phyloP scores from a whole-genome alignment of 306 rosid genomes.

The Arachis stenosperma region DNA sequence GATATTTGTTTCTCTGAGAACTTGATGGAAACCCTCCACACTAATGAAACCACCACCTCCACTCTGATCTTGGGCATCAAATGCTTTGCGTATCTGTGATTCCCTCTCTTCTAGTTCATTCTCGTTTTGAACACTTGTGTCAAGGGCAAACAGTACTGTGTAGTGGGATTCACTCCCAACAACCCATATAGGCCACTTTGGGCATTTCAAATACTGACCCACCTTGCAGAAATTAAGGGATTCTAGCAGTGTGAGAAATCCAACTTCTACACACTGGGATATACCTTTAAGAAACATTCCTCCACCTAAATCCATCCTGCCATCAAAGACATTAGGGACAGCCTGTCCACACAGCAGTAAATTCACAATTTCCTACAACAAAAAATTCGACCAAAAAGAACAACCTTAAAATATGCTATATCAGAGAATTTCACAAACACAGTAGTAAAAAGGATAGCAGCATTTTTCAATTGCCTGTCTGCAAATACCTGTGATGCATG shows the following conservation, averaged over 20 bases:
- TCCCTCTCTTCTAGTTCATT: conserved; percentile 86
- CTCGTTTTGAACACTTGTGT: conserved; percentile 73
- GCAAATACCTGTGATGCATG: conserved; percentile 85
- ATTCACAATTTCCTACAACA: conserved; percentile 84
- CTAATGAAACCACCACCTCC: conserved; percentile 91
- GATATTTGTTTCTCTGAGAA: conserved; percentile 63
- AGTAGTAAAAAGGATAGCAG: background rate
- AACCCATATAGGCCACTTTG: conserved; percentile 94
- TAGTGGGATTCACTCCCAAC: conserved; percentile 91
- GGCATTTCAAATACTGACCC: conserved; percentile 79
- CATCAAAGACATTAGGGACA: conserved; percentile 85
- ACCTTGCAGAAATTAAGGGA: conserved; percentile 83
- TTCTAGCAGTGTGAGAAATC: conserved; percentile 82
- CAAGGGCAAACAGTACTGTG: conserved; percentile 81
- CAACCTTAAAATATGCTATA: conserved; percentile 16
- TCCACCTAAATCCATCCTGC: conserved; percentile 85
- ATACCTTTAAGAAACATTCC: conserved; percentile 84
- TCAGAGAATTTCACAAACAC: conserved; percentile 28
- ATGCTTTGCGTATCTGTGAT: conserved; percentile 81
- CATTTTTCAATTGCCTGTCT: conserved; percentile 18
- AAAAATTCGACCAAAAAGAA: conserved; percentile 25
- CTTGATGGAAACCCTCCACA: conserved; percentile 84
- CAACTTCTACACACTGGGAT: conserved; percentile 77
- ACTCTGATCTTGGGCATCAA: conserved; percentile 84
- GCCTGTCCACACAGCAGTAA: conserved; percentile 85